Base-by-base conservation (phyloP, 2,329 filamentous ascomycete genomes). In the Penicillium sp. region DNA sequence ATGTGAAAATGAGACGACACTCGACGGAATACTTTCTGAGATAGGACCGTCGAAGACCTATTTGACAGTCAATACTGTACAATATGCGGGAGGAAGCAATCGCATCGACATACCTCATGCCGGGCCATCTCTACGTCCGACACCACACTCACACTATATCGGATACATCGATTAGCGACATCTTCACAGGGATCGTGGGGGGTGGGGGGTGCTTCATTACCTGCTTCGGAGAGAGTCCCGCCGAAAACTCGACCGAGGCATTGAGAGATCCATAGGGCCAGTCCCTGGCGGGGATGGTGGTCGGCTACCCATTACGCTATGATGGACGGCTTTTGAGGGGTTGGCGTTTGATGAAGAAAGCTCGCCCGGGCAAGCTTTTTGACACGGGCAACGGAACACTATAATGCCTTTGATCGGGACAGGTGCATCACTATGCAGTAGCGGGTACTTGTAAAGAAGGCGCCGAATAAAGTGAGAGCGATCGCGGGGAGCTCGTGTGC, bases 111-210 rank as follows among this genome's bases (percentile, higher is more conserved):
- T 69, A 94, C 90, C 84, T 97, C 93, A 72, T 96, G 90, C 49
- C 95, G 91, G 20, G 94, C 93, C 94, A 99, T 97, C 73, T 97
- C 93, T n/a, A 97, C 92, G 74, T 96, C 91, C 63, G 91, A 91
- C 65, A 96, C 88, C 64, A 97, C 87, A 75, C 90, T 96, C 33
- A 87, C 75, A 63, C 79, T 82, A 60, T 6, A 51, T 8, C 26
- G n/a, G n/a, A n/a, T n/a, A n/a, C 15, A n/a, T 41, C 29, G 20
- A 51, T 73, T 45, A 72, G 67, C 41, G 42, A 18, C 20, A 20
- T 42, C 6, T 29, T 37, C 18, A 12, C 18, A n/a, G n/a, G 40
- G 14, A 15, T 31, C 14, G 26, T 57, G 18, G 26, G 18, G 26
- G 2, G 11, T 22, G 8, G 7, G 46, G 20, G 9, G 6, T 7